Evolutionary conservation across 129 eudicot genomes (phyloP), one percentile per base, ranked within the genome.

Genomic region (sunflower (Helianthus annuus)): DNA sequence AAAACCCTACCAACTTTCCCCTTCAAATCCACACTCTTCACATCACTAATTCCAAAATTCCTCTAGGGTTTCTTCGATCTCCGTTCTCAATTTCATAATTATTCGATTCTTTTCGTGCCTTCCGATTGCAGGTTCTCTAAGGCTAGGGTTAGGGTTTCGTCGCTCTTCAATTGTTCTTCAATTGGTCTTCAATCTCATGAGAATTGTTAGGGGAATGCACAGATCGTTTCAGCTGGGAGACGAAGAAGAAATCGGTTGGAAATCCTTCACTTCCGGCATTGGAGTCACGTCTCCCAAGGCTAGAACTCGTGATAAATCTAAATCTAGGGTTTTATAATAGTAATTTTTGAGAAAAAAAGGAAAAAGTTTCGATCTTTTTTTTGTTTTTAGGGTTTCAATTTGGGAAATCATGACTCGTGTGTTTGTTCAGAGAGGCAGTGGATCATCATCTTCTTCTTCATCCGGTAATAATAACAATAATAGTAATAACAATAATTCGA

Each of bases 201-300:
- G 96, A 94, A 89, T 93, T 93, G 82, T 85, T 79, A 86, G 99
- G 99, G 99, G 99, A 88, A 95, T 95, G 99, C 97, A 90, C 85
- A 95, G 87, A 90, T 78, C 68, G 84, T 52, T 78, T 51, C 85
- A 72, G 81, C 69, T 72, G 45, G 85, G 76, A 78, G 77, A 89
- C 64, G 77, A 76, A 77, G 82, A 76, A 45, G 72, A 81, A 77
- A 74, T 83, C 24, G 80, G 96, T 82, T 83, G 85, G 72, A 80
- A 78, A 88, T 85, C 92, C 0, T 86, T 92, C 77, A 74, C 77
- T 85, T 78, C 61, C 36, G 91, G 96, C 48, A 81, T 86, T 74
- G 97, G 96, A 14, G 85, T 86, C 62, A 79, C 90, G 57, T 81
- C 83, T 60, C 97, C 99, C 34, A 95, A 95, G 70, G 99, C 91